Base-by-base conservation (phyloP, 352 stramenopile genomes). In the Globisporangium cylindrosporum region DNA sequence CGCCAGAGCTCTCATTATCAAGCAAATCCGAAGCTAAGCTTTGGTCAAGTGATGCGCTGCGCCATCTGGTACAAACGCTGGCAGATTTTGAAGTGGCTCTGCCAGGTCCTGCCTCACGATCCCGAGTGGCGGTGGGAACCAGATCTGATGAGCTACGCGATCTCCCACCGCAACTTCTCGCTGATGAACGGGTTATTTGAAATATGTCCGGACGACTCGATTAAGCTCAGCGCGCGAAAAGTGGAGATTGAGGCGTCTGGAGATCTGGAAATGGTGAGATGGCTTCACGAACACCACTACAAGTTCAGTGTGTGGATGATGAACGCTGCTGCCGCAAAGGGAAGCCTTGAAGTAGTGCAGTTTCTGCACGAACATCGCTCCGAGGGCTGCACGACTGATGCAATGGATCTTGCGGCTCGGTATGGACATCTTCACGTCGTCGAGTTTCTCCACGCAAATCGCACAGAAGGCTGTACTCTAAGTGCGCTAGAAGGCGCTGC, bases 31-130 rank as follows among this genome's bases (percentile, higher is more conserved):
- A 62, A 53, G 34, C 57, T 62, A n/a, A 2, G 18, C 32, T 62
- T 62, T 32, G 38, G 34, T 4, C 34, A 53, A 46, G 57, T 62
- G n/a, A 24, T 62, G 34, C 57, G 57, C 34, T 62, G 57, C 15
- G 57, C 57, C 3, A 62, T 62, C 34, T 51, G 57, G 57, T 62
- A 48, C 24, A 62, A 62, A 41, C 10, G 57, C n/a, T 62, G 57
- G 57, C 25, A 29, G 57, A 62, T 62, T 22, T 3, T 62, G n/a
- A 32, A 51, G 18, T 62, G 57, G 57, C 57, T 62, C 57, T 34
- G n/a, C 12, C 15, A 7, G 4, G n/a, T 62, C 10, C 34, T 62
- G 10, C 57, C 57, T 15, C 34, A 10, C 12, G 57, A 24, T 4
- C 34, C 15, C 8, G 38, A 34, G 34, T 62, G 57, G 57, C 10